phyloP scores from a whole-genome alignment of 352 stramenopile species.

The Phytophthora parvispora region DNA sequence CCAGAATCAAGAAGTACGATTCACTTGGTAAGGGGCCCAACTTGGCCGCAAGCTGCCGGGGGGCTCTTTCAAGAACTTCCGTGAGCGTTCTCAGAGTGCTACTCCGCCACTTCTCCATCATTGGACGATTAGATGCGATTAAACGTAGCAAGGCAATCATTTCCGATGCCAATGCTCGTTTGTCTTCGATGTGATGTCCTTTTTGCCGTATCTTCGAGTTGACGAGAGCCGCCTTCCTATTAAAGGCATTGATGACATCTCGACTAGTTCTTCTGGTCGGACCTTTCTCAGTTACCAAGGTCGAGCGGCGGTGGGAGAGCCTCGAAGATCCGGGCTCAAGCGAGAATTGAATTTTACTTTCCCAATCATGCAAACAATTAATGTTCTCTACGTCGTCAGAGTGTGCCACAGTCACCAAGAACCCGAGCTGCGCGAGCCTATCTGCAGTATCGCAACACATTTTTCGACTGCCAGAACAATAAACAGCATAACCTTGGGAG shows the following conservation, averaged over 20 bases:
- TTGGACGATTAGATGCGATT: conserved; percentile 20
- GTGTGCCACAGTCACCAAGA: conserved; percentile 57
- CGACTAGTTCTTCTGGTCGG: conserved; percentile 40
- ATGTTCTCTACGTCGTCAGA: conserved; percentile 44
- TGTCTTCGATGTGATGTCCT: conserved; percentile 26
- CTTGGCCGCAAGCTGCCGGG: conserved; percentile 19
- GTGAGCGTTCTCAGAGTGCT: conserved; percentile 34
- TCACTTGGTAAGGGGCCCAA: background rate
- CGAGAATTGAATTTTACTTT: conserved; percentile 41
- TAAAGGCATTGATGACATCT: conserved; percentile 54
- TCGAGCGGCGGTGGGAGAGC: conserved; percentile 46
- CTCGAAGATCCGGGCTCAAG: conserved; percentile 62
- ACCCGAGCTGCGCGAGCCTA: conserved; percentile 47
- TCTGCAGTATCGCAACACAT: conserved; percentile 51
- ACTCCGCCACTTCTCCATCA: conserved; percentile 36
- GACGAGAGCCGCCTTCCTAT: conserved; percentile 26
- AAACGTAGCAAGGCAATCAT: conserved; percentile 44
- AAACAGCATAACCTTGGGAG: conserved; percentile 59
- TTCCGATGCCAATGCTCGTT: conserved; percentile 46
- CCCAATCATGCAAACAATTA: conserved; percentile 59
- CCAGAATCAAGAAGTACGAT: conserved; percentile 50
- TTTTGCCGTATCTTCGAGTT: conserved; percentile 15
- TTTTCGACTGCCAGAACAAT: conserved; percentile 43
- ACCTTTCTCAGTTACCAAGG: conserved; percentile 33
- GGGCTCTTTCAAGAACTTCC: conserved; percentile 31